A percentile compares a stretch with the other conserved stretches of the same genome.
Evolutionary conservation across 208 protist species (phyloP).

Genomic region (Borovskyia barvae): DNA sequence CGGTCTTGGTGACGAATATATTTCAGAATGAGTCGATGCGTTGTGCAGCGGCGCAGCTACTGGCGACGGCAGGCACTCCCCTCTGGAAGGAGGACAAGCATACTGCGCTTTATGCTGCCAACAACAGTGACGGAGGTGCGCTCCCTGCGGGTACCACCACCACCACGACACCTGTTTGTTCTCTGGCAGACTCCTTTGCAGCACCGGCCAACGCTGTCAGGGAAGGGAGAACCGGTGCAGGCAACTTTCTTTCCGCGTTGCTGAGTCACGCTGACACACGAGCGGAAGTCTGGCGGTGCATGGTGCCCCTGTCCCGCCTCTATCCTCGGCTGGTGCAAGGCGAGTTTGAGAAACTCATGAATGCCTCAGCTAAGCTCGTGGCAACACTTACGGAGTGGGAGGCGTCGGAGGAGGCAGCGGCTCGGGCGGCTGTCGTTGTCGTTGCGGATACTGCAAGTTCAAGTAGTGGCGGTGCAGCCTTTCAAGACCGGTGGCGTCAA

Average conservation of each 20-base stretch:
- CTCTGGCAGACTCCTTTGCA: no score
- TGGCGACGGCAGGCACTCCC: not conserved
- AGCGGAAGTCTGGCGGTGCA: slow-evolving; percentile 72
- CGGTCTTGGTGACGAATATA: slow-evolving; percentile 19
- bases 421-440: not conserved
- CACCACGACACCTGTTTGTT: no score
- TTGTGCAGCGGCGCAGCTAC: slow-evolving; percentile 11
- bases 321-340: slow-evolving; percentile 55
- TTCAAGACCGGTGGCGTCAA: not conserved
- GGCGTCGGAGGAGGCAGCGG: slow-evolving; percentile 9
- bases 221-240: no score
- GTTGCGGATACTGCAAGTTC: not conserved
- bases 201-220: no score
- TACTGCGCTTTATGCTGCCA: no score
- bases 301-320: slow-evolving; percentile 64
- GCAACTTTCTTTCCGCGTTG: slow-evolving; percentile 29
- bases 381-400: slow-evolving; percentile 23
- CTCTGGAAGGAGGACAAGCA: no score
- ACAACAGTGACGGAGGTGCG: no score
- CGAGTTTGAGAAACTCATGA: slow-evolving; percentile 48
- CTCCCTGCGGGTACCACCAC: no score
- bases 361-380: slow-evolving; percentile 35
- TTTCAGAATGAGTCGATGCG: slow-evolving; percentile 38
- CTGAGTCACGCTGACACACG: slow-evolving; percentile 53
- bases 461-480: not conserved